These are phyloP conservation scores for Rhizomucor pusillus DNA, from an alignment of 371 early-diverging fungal species.

Conservation along the genomic window DNA sequence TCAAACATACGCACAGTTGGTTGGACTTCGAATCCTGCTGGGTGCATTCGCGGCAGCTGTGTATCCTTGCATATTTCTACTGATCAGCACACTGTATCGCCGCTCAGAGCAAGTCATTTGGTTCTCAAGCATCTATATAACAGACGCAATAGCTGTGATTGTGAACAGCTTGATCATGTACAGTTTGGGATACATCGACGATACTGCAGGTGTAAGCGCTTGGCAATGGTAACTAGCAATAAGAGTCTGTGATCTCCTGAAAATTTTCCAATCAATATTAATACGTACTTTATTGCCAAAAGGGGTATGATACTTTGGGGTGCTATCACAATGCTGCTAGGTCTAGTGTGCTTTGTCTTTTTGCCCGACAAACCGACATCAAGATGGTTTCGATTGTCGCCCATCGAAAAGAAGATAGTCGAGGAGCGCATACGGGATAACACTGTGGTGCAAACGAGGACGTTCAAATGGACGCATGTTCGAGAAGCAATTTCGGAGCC, in stretches of 20 bases:
- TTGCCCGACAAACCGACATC: constrained; percentile 33
- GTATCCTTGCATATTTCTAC: constrained; percentile 20
- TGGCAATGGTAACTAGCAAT: constrained; percentile 51
- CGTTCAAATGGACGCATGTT: constrained; percentile 26
- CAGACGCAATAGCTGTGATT: constrained; percentile 21
- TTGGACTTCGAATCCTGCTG: constrained; percentile 26
- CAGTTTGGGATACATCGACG: constrained; percentile 25
- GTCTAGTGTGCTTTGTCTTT: constrained; percentile 29
- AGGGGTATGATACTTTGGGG: constrained; percentile 35
- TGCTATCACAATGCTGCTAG: constrained; percentile 19
- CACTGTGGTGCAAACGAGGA: constrained; percentile 26
- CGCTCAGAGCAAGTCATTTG: constrained; percentile 29
- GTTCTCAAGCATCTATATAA: constrained; percentile 28
- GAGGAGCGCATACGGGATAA: constrained; percentile 31
- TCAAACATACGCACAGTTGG: constrained; percentile 28
- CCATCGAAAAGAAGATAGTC: constrained; percentile 32
- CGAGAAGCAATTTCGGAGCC: constrained; percentile 28
- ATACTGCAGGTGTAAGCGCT: constrained; percentile 18
- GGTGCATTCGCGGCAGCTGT: constrained; percentile 26
- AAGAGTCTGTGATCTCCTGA: no score
- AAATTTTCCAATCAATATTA: no score
- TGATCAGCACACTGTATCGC: constrained; percentile 34
- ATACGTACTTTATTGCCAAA: no score
- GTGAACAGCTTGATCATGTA: constrained; percentile 26
- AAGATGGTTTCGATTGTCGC: constrained; percentile 21